Conservation (phyloP, 345 rosid species). For the Eucalyptus decipiens region DNA sequence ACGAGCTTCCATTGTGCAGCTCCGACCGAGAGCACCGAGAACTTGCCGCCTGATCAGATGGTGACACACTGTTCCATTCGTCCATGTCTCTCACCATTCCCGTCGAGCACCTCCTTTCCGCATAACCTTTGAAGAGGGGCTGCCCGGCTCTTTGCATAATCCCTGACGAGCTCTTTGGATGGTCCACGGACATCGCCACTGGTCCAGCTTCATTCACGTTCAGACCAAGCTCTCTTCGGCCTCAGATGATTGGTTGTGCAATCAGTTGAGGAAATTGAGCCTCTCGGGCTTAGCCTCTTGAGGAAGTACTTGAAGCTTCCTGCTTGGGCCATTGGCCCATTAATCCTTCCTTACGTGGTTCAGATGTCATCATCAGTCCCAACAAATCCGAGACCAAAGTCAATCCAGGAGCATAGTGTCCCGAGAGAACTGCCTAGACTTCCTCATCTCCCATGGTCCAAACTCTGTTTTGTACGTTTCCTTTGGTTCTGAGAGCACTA, state of each 20-base stretch:
- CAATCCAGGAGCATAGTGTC: background rate
- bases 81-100: background rate
- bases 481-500: constrained; percentile 37
- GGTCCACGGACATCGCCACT: background rate
- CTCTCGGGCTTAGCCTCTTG: constrained; percentile 2
- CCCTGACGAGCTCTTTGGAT: too few relatives aligned
- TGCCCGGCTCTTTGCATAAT: too few relatives aligned
- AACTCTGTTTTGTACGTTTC: constrained; percentile 26
- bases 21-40: too few relatives aligned
- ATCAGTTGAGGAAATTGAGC: constrained; percentile 26
- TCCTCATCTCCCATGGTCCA: constrained; percentile 11
- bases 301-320: constrained; percentile 12
- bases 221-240: constrained; percentile 4
- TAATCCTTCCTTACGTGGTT: constrained; percentile 11
- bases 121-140: too few relatives aligned
- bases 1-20: too few relatives aligned
- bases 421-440: constrained; percentile 11
- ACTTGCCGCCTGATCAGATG: background rate
- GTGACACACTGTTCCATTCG: background rate
- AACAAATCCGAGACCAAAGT: background rate
- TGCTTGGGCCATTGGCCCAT: constrained; percentile 29
- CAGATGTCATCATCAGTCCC: background rate
- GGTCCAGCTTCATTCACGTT: constrained; percentile 26
- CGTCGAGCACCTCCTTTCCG: background rate
- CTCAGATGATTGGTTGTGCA: constrained; percentile 15